Base-by-base conservation (phyloP, 1,284 basidiomycete species). In the Pyrrhoderma lamaoense region DNA sequence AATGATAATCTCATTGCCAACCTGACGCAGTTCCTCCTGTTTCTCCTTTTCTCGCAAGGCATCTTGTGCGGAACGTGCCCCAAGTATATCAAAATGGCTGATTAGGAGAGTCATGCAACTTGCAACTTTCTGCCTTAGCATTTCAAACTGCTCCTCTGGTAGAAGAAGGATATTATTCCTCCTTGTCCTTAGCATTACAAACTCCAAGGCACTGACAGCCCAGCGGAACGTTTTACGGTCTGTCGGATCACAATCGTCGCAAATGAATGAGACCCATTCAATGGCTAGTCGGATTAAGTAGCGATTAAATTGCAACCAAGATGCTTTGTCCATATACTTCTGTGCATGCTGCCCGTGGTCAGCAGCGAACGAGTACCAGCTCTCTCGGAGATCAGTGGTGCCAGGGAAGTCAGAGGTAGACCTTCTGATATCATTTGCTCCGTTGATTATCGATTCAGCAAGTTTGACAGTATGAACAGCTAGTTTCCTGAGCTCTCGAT, bases 251-350 rank as follows among this genome's bases (percentile, higher is more conserved):
- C 96, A 99, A 61, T 95, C 92, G 64, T 98, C 94, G 67, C 93
- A 97, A 57, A 99, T 96, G 71, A 99, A 99, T 22, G 91, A 85
- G 22, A 99, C 91, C 96, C 96, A 99, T 18, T 89, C 87, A 59
- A 97, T 96, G 2, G 93, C 90, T 40, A 96, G 77, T 56, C 83
- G 83, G 67, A 94, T 88, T 35, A 97, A 73, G 5, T 87, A 73
- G 16, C 85, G 79, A 61, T 89, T 89, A 70, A 95, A 94, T 54
- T 86, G 83, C 53, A 78, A 71, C 58, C 87, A 70, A 1, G 80
- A 76, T 0, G 77, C 64, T 16, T 78, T 76, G 61, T 94, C 91
- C 84, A 95, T 90, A 64, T 89, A 84, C 58, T 86, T 82, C 59
- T 91, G 85, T 1, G 88, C 89, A 56, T 93, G 87, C 53, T 89